Evolutionary conservation across 2,329 filamentous ascomycete species (phyloP).

Genomic region (Cladophialophora immunda): DNA sequence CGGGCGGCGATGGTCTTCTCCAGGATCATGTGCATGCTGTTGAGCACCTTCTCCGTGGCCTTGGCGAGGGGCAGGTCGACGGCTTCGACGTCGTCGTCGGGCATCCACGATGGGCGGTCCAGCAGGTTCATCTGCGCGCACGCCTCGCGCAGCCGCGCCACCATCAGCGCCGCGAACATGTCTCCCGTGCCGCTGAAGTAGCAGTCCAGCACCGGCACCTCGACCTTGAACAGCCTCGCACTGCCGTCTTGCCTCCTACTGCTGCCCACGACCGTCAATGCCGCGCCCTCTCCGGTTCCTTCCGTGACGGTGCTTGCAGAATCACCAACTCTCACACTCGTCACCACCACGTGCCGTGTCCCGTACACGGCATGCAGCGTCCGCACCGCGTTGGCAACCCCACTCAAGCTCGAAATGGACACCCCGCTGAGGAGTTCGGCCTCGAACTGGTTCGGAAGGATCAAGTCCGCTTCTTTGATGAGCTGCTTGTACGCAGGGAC

Average conservation of each 20-base stretch:
- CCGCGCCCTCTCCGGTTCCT: not conserved
- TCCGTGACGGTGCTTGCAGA: not conserved
- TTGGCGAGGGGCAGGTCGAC: conserved; percentile 81
- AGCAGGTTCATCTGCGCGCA: conserved; percentile 58
- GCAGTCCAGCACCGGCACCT: conserved; percentile 85
- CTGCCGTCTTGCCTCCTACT: conserved; percentile 51
- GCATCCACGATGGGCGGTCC: conserved; percentile 74
- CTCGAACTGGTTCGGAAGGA: conserved; percentile 96
- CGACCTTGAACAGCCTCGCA: conserved; percentile 86
- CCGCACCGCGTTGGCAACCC: conserved; percentile 37
- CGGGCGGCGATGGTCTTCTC: conserved; percentile 72
- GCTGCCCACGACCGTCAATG: conserved; percentile 37
- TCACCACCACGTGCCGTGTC: conserved; percentile 90
- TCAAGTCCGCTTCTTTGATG: conserved; percentile 83
- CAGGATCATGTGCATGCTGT: conserved; percentile 90
- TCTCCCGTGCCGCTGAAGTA: conserved; percentile 98
- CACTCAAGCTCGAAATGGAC: conserved; percentile 30
- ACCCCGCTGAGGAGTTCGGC: conserved; percentile 74
- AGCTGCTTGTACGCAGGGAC: conserved; percentile 88
- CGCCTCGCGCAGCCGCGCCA: conserved; percentile 87
- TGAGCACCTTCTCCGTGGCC: conserved; percentile 85
- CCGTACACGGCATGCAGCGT: conserved; percentile 72
- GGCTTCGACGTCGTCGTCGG: conserved; percentile 73
- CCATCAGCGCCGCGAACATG: conserved; percentile 94
- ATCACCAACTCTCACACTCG: conserved; percentile 67